Evolutionary conservation across 441 rosid species (phyloP).

Genomic region (Aquilaria agallochum): DNA sequence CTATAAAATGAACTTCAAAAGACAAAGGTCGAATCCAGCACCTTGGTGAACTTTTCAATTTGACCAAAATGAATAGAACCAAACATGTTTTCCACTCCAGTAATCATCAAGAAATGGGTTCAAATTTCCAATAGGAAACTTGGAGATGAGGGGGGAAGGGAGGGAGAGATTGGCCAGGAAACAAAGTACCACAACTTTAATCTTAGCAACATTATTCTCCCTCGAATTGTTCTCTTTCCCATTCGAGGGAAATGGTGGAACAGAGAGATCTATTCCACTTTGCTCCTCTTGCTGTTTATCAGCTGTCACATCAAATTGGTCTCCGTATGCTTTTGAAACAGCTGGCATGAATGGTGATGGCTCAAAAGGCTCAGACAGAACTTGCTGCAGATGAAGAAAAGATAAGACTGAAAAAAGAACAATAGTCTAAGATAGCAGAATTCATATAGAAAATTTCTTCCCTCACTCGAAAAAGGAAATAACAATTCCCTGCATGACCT

Average conservation of each 20-base stretch:
- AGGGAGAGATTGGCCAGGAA: not conserved
- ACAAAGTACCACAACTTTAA: slow-evolving; percentile 83
- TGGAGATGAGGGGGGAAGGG: not conserved
- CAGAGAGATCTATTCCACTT: slow-evolving; percentile 49
- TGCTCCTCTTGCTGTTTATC: slow-evolving; percentile 41
- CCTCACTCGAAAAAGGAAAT: not conserved
- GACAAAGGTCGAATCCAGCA: too few relatives aligned
- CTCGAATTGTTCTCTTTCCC: slow-evolving; percentile 59
- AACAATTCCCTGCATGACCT: too few relatives aligned
- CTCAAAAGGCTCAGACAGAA: slow-evolving; percentile 83
- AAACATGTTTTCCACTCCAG: too few relatives aligned
- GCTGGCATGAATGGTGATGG: slow-evolving; percentile 80
- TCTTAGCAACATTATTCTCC: slow-evolving; percentile 81
- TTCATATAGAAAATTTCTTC: not conserved
- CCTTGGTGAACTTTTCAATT: too few relatives aligned
- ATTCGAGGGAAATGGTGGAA: slow-evolving; percentile 26
- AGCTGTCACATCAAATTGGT: slow-evolving; percentile 46
- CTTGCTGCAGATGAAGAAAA: slow-evolving; percentile 56
- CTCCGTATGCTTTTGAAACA: slow-evolving; percentile 54
- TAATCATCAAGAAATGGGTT: too few relatives aligned
- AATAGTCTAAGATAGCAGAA: slow-evolving; percentile 4
- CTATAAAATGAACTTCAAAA: too few relatives aligned
- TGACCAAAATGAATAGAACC: too few relatives aligned
- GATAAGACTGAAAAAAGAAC: slow-evolving; percentile 8
- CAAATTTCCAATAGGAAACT: too few relatives aligned